Base-by-base conservation (phyloP, 179 eudicot genomes). In the Carnegiea gigantea region DNA sequence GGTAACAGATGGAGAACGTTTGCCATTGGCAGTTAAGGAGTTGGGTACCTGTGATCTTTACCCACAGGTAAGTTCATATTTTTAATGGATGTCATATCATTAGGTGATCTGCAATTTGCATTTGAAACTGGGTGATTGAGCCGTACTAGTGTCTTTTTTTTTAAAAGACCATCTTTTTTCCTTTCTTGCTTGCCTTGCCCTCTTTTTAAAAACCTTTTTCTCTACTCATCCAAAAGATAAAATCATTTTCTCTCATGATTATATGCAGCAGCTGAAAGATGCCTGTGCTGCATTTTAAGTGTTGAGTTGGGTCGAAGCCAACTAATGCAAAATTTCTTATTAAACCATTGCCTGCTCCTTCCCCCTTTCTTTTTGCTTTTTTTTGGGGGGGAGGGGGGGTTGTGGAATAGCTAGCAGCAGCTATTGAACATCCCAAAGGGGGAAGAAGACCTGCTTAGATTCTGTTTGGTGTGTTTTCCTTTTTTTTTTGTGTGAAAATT, bases 21-120 rank as follows among this genome's bases (percentile, higher is more conserved):
- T 95, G 87, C 99, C 98, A 62, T 85, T 95, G 84, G 92, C 97
- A 53, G 95, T 95, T 71, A 95, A 92, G 90, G 99, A 95, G 89
- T 87, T 95, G 92, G 99, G 99, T 51, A 91, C 95, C 59, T 95
- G 99, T 86, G 99, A 95, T 87, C 96, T 95, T 85, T 95, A 95
- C 88, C 99, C 99, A 20, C 99, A 95, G 91, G 99, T 95, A 78
- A 85, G 90, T 84, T 80, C 77, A 44, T 76, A 57, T 14, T 14
- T 40, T 70, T 2, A 18, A 62, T n/a, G 68, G 62, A 18, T 57
- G 17, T 15, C 62, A 23, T 62, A 5, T 54, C 62, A 54, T 62
- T 21, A 62, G 11, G 13, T 62, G 30, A 23, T 20, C 68, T 62
- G 21, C 6, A 15, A 15, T 18, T 48, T 57, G 62, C 62, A 15